Conservation (phyloP, 75 land plant genomes). For the Ceratopteris richardii region DNA sequence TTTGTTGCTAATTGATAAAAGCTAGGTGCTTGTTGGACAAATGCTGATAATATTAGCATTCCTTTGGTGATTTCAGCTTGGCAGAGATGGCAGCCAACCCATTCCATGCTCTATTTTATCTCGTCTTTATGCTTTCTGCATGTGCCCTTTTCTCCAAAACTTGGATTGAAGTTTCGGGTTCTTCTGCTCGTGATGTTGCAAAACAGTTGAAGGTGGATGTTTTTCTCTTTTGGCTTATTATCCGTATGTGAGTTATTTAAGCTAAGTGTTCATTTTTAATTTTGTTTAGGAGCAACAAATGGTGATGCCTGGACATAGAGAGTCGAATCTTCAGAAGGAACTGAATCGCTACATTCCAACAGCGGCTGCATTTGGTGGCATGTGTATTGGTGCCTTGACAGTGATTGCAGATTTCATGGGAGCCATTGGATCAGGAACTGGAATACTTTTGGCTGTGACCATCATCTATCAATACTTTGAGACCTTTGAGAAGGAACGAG, state of each 20-base stretch:
- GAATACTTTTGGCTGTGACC: slow-evolving; percentile 67
- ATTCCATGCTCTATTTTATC: slow-evolving; percentile 67
- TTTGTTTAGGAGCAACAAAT: slow-evolving; percentile 59
- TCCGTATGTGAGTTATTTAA: no score
- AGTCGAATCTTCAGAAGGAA: slow-evolving; percentile 64
- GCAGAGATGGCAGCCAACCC: slow-evolving; percentile 78
- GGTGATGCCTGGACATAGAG: slow-evolving; percentile 78
- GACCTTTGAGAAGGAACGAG: slow-evolving; percentile 70
- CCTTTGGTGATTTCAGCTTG: slow-evolving; percentile 59
- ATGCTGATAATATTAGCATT: no score
- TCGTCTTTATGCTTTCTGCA: slow-evolving; percentile 60
- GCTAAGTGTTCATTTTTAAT: no score
- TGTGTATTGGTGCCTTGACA: slow-evolving; percentile 71
- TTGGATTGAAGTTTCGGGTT: slow-evolving; percentile 80
- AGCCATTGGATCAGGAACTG: slow-evolving; percentile 70
- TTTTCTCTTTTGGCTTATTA: not conserved
- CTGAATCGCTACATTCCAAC: slow-evolving; percentile 75
- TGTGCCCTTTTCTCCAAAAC: slow-evolving; percentile 73
- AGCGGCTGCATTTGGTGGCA: slow-evolving; percentile 73
- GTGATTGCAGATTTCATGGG: slow-evolving; percentile 80
- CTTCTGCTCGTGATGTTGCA: slow-evolving; percentile 72
- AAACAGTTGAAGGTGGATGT: slow-evolving; percentile 52
- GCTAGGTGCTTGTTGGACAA: no score
- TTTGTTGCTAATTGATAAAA: no score
- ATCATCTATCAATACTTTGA: slow-evolving; percentile 79